phyloP scores from a whole-genome alignment of 805 yeast genomes.

The Hanseniaspora valbyensis region DNA sequence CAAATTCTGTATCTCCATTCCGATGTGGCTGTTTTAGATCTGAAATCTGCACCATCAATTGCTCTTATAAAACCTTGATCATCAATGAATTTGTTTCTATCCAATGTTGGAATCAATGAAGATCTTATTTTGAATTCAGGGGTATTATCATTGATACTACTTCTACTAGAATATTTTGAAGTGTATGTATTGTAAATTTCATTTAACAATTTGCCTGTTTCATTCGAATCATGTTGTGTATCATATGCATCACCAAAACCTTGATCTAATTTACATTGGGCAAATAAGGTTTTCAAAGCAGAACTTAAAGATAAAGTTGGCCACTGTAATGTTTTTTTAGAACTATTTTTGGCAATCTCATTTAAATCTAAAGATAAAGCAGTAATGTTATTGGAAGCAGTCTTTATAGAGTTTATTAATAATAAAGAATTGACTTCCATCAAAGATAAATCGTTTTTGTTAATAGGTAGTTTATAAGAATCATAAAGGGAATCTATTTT shows the following conservation, averaged over 20 bases:
- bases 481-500: not conserved
- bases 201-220: slow-evolving; percentile 38
- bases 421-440: slow-evolving; percentile 19
- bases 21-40: slow-evolving; percentile 31
- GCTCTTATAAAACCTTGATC: slow-evolving; percentile 27
- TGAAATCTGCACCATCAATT: slow-evolving; percentile 35
- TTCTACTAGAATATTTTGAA: slow-evolving; percentile 26
- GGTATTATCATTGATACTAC: not conserved
- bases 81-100: slow-evolving; percentile 11
- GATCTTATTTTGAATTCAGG: not conserved
- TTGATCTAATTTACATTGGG: slow-evolving; percentile 36
- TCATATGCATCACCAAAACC: slow-evolving; percentile 37
- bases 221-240: slow-evolving; percentile 34
- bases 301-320: slow-evolving; percentile 34
- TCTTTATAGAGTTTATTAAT: slow-evolving; percentile 33
- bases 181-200: slow-evolving; percentile 36
- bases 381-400: slow-evolving; percentile 32
- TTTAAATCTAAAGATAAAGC: slow-evolving; percentile 23
- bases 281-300: slow-evolving; percentile 34
- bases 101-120: slow-evolving; percentile 1
- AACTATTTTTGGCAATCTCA: slow-evolving; percentile 19
- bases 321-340: slow-evolving; percentile 27
- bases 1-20: slow-evolving; percentile 33
- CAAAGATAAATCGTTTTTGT: not conserved
- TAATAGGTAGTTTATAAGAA: not conserved